A percentile compares a stretch with the other conserved stretches of the same genome.
Evolutionary conservation across 164 flowering plant species (phyloP).

Genomic region (Kingdonia uniflora): DNA sequence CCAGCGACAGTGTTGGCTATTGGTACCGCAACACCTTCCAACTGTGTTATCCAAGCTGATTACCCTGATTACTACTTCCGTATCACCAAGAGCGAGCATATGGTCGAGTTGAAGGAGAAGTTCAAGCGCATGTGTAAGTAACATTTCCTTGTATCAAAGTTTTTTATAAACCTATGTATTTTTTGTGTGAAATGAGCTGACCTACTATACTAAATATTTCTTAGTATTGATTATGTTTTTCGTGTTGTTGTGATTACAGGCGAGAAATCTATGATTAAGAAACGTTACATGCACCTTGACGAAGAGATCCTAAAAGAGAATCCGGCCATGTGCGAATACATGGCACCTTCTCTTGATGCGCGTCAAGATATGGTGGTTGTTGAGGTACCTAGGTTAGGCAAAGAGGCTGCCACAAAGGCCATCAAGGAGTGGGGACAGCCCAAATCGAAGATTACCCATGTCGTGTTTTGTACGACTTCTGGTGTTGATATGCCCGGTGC

Average conservation of each 20-base stretch:
- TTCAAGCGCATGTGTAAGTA: conserved; percentile 20
- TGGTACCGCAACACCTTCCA: conserved; percentile 17
- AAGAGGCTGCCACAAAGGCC: conserved; percentile 4
- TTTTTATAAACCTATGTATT: not conserved
- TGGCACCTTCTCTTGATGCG: conserved; percentile 6
- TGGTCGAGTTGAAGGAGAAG: conserved; percentile 16
- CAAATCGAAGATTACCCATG: conserved; percentile 3
- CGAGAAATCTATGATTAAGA: conserved; percentile 9
- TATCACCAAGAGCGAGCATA: conserved; percentile 20
- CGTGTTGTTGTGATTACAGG: not conserved
- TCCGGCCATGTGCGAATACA: conserved; percentile 4
- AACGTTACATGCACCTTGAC: not conserved
- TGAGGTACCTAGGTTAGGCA: not conserved
- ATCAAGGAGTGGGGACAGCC: conserved; percentile 3
- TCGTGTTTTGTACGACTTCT: conserved; percentile 3
- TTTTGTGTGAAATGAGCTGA: too few relatives aligned
- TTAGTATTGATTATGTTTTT: too few relatives aligned
- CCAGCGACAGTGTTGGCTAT: conserved; percentile 18
- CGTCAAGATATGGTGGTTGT: conserved; percentile 7
- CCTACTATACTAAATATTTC: too few relatives aligned
- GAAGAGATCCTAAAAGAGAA: conserved; percentile 5
- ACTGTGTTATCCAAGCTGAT: conserved; percentile 14
- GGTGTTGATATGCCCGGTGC: conserved; percentile 9
- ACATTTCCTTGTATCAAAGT: too few relatives aligned
- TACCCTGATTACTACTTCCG: conserved; percentile 20